Evolutionary conservation across 352 stramenopile species (phyloP).

Genomic region (Phytophthora lateralis): DNA sequence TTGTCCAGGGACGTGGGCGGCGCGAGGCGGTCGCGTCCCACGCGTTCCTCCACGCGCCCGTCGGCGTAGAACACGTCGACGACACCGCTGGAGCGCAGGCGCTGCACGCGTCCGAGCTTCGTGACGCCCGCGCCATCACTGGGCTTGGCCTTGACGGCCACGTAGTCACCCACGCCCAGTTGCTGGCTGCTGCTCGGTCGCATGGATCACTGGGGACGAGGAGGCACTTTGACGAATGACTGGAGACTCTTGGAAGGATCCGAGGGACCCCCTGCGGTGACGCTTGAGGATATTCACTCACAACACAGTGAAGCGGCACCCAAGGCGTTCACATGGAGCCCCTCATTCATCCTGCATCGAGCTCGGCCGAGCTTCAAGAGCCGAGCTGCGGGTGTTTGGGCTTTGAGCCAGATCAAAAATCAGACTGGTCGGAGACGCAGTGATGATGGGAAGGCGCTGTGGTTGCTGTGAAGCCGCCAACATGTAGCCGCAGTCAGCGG

Average conservation of each 20-base stretch:
- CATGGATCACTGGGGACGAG: slow-evolving; percentile 3
- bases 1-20: slow-evolving; percentile 4
- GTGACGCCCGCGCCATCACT: slow-evolving; percentile 14
- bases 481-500: too few relatives aligned
- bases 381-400: too few relatives aligned
- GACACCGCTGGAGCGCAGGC: slow-evolving; percentile 47
- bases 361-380: too few relatives aligned
- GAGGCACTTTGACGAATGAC: slow-evolving; percentile 25
- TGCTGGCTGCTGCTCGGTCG: slow-evolving; percentile 19
- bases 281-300: slow-evolving; percentile 4
- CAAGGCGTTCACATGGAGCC: too few relatives aligned
- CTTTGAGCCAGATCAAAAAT: too few relatives aligned
- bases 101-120: slow-evolving; percentile 46
- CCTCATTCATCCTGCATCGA: too few relatives aligned
- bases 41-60: slow-evolving; percentile 51
- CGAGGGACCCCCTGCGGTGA: slow-evolving; percentile 13
- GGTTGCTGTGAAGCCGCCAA: too few relatives aligned
- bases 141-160: slow-evolving; percentile 38
- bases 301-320: too few relatives aligned
- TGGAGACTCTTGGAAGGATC: slow-evolving; percentile 23
- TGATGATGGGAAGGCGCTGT: too few relatives aligned
- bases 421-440: too few relatives aligned
- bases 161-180: slow-evolving; percentile 33
- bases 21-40: slow-evolving; percentile 45
- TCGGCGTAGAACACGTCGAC: slow-evolving; percentile 66